Evolutionary conservation across 1,284 basidiomycete species (phyloP).

Genomic region (Ustilago esculenta): DNA sequence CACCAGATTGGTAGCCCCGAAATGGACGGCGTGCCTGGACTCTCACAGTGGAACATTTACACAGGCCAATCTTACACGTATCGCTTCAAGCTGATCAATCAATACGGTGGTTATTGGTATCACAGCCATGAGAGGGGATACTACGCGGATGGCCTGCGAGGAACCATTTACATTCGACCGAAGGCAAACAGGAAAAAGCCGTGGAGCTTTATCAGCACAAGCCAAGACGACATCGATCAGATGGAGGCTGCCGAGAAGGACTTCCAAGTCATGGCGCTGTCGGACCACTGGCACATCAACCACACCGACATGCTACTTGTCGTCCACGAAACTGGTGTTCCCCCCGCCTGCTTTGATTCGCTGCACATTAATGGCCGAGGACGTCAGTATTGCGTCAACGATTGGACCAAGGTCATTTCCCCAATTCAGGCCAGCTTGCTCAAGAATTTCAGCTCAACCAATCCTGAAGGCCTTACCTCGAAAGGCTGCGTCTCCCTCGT

Average conservation of each 20-base stretch:
- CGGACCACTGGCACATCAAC: constrained; percentile 54
- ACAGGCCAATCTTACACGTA: constrained; percentile 40
- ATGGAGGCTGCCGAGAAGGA: constrained; percentile 47
- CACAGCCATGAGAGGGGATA: constrained; percentile 52
- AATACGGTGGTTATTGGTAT: constrained; percentile 51
- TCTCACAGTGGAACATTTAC: constrained; percentile 54
- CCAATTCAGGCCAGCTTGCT: constrained; percentile 24
- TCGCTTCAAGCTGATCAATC: constrained; percentile 46
- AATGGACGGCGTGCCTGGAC: constrained; percentile 54
- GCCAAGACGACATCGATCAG: constrained; percentile 34
- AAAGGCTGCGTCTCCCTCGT: constrained; percentile 54
- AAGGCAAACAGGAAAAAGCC: constrained; percentile 35
- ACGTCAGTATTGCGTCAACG: constrained; percentile 41
- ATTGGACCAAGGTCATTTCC: constrained; percentile 29
- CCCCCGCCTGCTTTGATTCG: constrained; percentile 51
- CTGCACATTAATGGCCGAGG: constrained; percentile 50
- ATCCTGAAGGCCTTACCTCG: constrained; percentile 38
- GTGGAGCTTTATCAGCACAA: constrained; percentile 36
- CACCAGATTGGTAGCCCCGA: constrained; percentile 51
- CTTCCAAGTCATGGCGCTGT: constrained; percentile 30
- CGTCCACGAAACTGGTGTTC: constrained; percentile 49
- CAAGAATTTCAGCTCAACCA: constrained; percentile 36
- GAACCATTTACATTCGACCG: constrained; percentile 47
- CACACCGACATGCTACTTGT: constrained; percentile 43
- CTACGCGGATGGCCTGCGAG: constrained; percentile 45